These are phyloP conservation scores for Jackrogersella minutella DNA, from an alignment of 495 filamentous ascomycete species.

Conservation along the genomic window DNA sequence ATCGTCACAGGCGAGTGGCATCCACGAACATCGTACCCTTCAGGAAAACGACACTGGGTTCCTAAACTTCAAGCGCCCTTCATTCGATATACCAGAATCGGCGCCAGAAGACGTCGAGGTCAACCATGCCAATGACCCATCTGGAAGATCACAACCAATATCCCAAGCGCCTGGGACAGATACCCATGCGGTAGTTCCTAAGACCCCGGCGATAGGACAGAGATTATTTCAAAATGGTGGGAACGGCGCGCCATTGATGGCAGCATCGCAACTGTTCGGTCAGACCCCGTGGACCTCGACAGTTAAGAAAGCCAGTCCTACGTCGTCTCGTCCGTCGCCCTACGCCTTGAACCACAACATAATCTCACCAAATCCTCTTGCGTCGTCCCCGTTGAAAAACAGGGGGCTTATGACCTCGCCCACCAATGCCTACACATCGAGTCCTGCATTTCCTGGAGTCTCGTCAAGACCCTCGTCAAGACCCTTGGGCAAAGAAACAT, in stretches of 20 bases:
- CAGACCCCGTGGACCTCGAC: constrained; percentile 56
- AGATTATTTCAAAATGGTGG: constrained; percentile 51
- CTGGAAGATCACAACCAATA: constrained; percentile 15
- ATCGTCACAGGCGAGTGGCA: constrained; percentile 29
- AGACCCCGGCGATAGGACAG: constrained; percentile 53
- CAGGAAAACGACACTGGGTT: constrained; percentile 50
- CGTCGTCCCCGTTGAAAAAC: constrained; percentile 56
- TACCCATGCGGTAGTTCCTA: constrained; percentile 37
- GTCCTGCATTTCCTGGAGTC: constrained; percentile 35
- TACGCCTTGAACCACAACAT: constrained; percentile 47
- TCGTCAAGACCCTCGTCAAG: constrained; percentile 33
- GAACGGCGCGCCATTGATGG: constrained; percentile 46
- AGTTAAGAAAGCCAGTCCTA: constrained; percentile 53
- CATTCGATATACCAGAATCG: constrained; percentile 35
- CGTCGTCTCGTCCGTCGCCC: constrained; percentile 59
- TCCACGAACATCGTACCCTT: constrained; percentile 38
- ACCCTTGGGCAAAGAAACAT: constrained; percentile 24
- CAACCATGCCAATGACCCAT: neutral
- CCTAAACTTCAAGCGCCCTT: constrained; percentile 43
- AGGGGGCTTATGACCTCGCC: constrained; percentile 53
- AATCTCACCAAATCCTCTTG: constrained; percentile 48
- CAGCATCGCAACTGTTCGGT: constrained; percentile 55
- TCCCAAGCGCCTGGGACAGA: constrained; percentile 18
- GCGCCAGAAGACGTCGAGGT: constrained; percentile 17
- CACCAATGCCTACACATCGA: constrained; percentile 42